These are phyloP conservation scores for Hyphopichia fennica DNA, from an alignment of 1,139 yeast species.

Conservation along the genomic window DNA sequence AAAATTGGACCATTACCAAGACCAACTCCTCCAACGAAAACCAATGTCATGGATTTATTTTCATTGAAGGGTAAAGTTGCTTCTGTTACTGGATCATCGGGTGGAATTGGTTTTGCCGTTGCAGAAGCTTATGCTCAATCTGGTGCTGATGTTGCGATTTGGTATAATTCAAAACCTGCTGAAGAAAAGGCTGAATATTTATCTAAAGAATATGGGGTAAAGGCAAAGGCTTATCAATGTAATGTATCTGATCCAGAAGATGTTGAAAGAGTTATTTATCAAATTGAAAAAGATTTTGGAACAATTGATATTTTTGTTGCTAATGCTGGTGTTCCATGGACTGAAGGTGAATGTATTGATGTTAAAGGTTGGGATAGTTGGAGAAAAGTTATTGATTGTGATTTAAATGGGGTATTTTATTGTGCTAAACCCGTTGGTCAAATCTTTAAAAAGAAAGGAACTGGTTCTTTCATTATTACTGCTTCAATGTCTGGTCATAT, in stretches of 20 bases:
- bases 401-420: conserved; percentile 75
- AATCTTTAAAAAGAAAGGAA: conserved; percentile 66
- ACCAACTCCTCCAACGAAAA: conserved; percentile 26
- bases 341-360: conserved; percentile 67
- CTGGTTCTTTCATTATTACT: conserved; percentile 71
- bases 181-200: conserved; percentile 59
- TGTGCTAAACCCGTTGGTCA: conserved; percentile 70
- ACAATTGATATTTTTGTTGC: conserved; percentile 84
- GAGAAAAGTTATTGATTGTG: conserved; percentile 69
- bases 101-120: conserved; percentile 82
- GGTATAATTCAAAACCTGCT: conserved; percentile 61
- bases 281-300: conserved; percentile 68
- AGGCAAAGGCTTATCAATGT: conserved; percentile 70
- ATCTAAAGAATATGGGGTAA: conserved; percentile 62
- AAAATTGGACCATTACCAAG: conserved; percentile 29
- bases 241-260: conserved; percentile 59
- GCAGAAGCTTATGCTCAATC: conserved; percentile 89
- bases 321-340: conserved; percentile 91
- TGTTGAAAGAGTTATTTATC: conserved; percentile 56
- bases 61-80: conserved; percentile 83
- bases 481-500: conserved; percentile 87
- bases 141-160: conserved; percentile 85
- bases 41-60: conserved; percentile 49
- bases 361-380: conserved; percentile 52
- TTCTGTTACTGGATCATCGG: conserved; percentile 83